Conservation (phyloP, 1,284 basidiomycete genomes). For the Heterobasidion occidentale region DNA sequence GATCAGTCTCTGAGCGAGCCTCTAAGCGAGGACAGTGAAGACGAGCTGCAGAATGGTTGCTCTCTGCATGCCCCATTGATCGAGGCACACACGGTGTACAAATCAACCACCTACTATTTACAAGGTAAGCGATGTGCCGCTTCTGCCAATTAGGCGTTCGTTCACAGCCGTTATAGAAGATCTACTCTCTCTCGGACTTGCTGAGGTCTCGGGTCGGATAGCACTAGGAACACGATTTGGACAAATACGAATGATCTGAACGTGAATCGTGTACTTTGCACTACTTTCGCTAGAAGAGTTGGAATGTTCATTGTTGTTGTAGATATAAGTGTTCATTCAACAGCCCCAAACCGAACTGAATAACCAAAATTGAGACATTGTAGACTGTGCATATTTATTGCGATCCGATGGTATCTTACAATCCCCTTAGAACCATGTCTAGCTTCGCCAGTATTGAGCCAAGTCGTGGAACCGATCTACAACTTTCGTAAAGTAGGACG, state of each 20-base stretch:
- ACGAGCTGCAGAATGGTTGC: conserved; percentile 2
- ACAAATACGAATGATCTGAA: too few relatives aligned
- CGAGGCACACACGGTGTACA: conserved; percentile 29
- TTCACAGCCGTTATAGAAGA: conserved; percentile 27
- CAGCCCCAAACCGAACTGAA: too few relatives aligned
- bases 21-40: conserved; percentile 4
- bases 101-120: conserved; percentile 38
- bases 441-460: conserved; percentile 65
- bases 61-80: conserved; percentile 14
- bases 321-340: too few relatives aligned
- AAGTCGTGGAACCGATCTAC: conserved; percentile 88
- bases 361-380: too few relatives aligned
- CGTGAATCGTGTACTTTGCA: too few relatives aligned
- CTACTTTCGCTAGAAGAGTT: too few relatives aligned
- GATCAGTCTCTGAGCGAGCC: too few relatives aligned
- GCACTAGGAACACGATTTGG: conserved; percentile 31
- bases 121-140: conserved; percentile 27
- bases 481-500: conserved; percentile 89
- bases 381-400: too few relatives aligned
- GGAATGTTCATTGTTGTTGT: too few relatives aligned
- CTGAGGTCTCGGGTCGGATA: conserved; percentile 37
- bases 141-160: not conserved
- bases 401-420: too few relatives aligned
- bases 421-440: not conserved
- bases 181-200: conserved; percentile 37